A percentile compares a stretch with the other conserved stretches of the same genome.
These are phyloP conservation scores for Debaryomyces hansenii DNA, from an alignment of 805 yeast genomes.

Conservation along the genomic window DNA sequence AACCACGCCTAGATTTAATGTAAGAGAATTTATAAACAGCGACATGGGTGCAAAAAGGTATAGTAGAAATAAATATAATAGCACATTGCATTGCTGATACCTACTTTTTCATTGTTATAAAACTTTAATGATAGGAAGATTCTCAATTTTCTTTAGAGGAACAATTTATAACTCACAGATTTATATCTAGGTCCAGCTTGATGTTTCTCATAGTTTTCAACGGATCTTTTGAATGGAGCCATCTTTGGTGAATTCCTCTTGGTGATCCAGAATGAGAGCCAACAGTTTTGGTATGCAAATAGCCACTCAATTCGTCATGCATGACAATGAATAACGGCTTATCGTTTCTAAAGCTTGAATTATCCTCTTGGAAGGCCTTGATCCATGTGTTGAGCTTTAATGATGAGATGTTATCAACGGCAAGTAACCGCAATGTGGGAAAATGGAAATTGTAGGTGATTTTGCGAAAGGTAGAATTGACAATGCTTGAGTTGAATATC, in stretches of 20 bases:
- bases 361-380: constrained; percentile 10
- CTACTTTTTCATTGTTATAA: no score
- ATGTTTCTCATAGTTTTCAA: constrained; percentile 1
- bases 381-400: constrained; percentile 16
- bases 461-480: not conserved
- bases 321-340: constrained; percentile 12
- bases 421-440: constrained; percentile 17
- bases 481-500: constrained; percentile 8
- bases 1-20: no score
- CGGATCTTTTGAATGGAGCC: constrained; percentile 1
- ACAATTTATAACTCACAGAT: not conserved
- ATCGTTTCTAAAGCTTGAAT: constrained; percentile 8
- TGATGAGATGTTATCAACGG: constrained; percentile 21
- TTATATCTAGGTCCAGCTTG: constrained; percentile 1
- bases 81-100: no score
- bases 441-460: constrained; percentile 7
- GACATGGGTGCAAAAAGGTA: no score
- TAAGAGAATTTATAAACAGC: no score
- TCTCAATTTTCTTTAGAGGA: no score
- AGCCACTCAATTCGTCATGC: constrained; percentile 13
- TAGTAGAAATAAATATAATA: no score
- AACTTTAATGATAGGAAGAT: no score
- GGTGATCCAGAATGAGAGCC: not conserved
- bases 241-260: not conserved
- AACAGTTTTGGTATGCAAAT: constrained; percentile 9